A percentile compares a stretch with the other conserved stretches of the same genome.
phyloP scores from a whole-genome alignment of 148 eudicot genomes.

The Fagopyrum tataricum region DNA sequence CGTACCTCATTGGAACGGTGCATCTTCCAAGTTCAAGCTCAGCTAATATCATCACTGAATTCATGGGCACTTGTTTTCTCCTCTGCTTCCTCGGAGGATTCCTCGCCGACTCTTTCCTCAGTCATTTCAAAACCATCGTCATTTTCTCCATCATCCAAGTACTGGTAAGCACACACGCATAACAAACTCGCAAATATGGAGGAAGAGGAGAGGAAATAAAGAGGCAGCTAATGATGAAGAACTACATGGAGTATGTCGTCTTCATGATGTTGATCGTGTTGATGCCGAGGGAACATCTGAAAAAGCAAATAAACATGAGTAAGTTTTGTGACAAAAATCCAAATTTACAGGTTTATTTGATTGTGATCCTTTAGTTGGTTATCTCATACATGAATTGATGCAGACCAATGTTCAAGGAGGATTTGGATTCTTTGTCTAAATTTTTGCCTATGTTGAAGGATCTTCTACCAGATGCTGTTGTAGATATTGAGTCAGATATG shows the following conservation, averaged over 20 bases:
- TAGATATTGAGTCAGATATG: constrained; percentile 71
- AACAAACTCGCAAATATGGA: constrained; percentile 36
- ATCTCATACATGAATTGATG: too few species aligned
- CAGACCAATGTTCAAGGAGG: too few species aligned
- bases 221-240: constrained; percentile 38
- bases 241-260: constrained; percentile 54
- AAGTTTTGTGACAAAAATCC: constrained; percentile 18
- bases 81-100: constrained; percentile 82
- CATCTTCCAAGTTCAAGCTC: constrained; percentile 73
- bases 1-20: constrained; percentile 69
- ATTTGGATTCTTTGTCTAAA: too few species aligned
- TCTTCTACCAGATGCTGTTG: too few species aligned
- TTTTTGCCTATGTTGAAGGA: too few species aligned
- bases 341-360: constrained; percentile 3
- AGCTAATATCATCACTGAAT: constrained; percentile 78
- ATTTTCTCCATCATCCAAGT: constrained; percentile 55
- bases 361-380: constrained; percentile 67
- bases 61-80: constrained; percentile 81
- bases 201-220: constrained; percentile 46
- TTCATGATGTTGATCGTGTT: constrained; percentile 82
- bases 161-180: constrained; percentile 26
- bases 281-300: constrained; percentile 44
- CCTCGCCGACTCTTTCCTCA: constrained; percentile 78
- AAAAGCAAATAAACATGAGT: constrained; percentile 40
- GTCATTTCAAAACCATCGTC: constrained; percentile 70